phyloP scores from a whole-genome alignment of 2,329 filamentous ascomycete species.

The Paracorniculantispora psalliotae region DNA sequence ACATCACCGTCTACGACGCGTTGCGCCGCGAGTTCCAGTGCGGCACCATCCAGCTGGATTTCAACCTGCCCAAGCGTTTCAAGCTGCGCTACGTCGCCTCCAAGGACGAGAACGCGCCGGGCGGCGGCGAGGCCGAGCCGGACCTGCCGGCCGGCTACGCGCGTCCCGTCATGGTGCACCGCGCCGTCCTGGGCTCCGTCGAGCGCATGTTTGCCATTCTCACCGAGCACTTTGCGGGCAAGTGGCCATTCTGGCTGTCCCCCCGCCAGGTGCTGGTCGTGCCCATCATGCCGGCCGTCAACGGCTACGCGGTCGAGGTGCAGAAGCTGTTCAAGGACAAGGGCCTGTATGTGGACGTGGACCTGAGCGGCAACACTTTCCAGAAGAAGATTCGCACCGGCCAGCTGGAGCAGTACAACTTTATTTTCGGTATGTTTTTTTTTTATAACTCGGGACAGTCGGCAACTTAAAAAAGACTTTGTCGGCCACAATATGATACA shows the following conservation, averaged over 20 bases:
- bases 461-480: background rate
- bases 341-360: conserved; percentile 61
- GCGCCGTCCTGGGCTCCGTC: conserved; percentile 71
- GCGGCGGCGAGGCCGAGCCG: conserved; percentile 39
- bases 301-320: conserved; percentile 72
- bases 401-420: conserved; percentile 78
- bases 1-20: conserved; percentile 89
- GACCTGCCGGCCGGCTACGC: conserved; percentile 64
- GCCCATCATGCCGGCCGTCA: conserved; percentile 69
- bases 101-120: conserved; percentile 37
- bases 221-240: conserved; percentile 78
- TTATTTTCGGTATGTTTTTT: conserved; percentile 60
- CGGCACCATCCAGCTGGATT: conserved; percentile 90
- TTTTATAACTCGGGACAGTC: too few relatives aligned
- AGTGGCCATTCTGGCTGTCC: conserved; percentile 86
- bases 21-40: conserved; percentile 59
- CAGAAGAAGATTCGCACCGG: conserved; percentile 85
- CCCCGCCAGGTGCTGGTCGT: conserved; percentile 66
- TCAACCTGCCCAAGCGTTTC: conserved; percentile 58
- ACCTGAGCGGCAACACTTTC: conserved; percentile 65
- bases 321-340: conserved; percentile 62
- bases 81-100: conserved; percentile 47
- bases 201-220: conserved; percentile 67
- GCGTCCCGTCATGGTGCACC: conserved; percentile 81
- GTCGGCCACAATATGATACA: background rate